These are phyloP conservation scores for Lomentospora prolificans DNA, from an alignment of 2,329 filamentous ascomycete genomes.

Conservation along the genomic window DNA sequence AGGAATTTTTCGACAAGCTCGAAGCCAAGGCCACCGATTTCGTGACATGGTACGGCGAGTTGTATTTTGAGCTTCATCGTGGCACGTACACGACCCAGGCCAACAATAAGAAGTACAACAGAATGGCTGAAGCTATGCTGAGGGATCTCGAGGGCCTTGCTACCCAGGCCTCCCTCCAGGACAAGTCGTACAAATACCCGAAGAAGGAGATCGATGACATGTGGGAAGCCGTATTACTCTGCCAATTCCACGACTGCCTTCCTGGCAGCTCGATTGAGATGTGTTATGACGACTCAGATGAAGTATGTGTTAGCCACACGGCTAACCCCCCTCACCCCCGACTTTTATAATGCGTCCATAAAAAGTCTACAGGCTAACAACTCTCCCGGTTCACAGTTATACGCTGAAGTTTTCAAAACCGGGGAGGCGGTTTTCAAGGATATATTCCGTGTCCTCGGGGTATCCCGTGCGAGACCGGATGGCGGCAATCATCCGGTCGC, in stretches of 20 bases:
- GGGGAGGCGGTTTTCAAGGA: constrained; percentile 64
- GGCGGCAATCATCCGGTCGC: constrained; percentile 45
- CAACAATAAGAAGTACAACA: constrained; percentile 94
- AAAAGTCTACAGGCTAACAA: constrained; percentile 15
- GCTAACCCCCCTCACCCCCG: too few species aligned
- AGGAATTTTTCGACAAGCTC: constrained; percentile 84
- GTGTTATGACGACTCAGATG: constrained; percentile 93
- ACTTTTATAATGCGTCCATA: not conserved
- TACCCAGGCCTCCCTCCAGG: constrained; percentile 69
- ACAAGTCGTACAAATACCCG: constrained; percentile 73
- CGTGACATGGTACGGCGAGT: constrained; percentile 93
- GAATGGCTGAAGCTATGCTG: constrained; percentile 73
- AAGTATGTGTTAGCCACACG: constrained; percentile 33
- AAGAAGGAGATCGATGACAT: constrained; percentile 90
- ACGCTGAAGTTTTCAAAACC: constrained; percentile 70
- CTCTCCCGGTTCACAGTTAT: constrained; percentile 42
- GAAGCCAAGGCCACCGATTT: constrained; percentile 71
- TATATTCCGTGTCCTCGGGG: constrained; percentile 56
- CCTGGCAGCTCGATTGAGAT: constrained; percentile 94
- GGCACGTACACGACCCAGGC: constrained; percentile 96
- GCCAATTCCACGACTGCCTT: constrained; percentile 95
- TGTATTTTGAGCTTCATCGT: constrained; percentile 95
- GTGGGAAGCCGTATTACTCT: constrained; percentile 88
- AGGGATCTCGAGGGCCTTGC: constrained; percentile 83
- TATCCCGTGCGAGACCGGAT: constrained; percentile 34